A percentile compares a stretch with the other conserved stretches of the same genome.
Evolutionary conservation across 1,139 yeast genomes (phyloP).

Genomic region (Geotrichum siamense): DNA sequence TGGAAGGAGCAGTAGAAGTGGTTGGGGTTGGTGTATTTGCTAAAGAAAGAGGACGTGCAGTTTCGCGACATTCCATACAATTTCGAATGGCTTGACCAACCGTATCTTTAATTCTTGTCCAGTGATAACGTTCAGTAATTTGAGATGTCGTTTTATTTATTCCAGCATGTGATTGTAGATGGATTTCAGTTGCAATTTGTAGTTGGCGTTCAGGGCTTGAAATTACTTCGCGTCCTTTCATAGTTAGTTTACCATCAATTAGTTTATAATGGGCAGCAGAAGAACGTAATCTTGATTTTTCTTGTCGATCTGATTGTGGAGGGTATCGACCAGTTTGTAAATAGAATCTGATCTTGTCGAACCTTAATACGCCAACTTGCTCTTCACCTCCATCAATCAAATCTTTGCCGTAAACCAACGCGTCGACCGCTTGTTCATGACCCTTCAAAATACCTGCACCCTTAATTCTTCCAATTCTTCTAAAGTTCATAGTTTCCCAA

Average conservation of each 20-base stretch:
- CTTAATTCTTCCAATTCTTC: conserved; percentile 60
- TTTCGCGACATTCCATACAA: conserved; percentile 65
- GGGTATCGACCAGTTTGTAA: conserved; percentile 85
- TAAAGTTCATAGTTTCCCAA: conserved; percentile 74
- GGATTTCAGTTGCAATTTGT: conserved; percentile 66
- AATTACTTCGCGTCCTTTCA: conserved; percentile 77
- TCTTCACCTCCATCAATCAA: conserved; percentile 24
- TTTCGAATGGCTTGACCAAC: conserved; percentile 72
- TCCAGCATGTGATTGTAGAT: conserved; percentile 71
- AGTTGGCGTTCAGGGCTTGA: conserved; percentile 67
- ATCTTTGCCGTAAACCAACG: conserved; percentile 53
- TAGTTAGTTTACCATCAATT: conserved; percentile 61
- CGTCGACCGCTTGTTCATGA: conserved; percentile 53
- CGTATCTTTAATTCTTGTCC: conserved; percentile 87
- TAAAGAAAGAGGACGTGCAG: conserved; percentile 27
- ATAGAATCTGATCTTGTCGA: conserved; percentile 72
- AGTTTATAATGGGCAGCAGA: conserved; percentile 73
- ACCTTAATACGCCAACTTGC: conserved; percentile 53
- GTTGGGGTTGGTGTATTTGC: conserved; percentile 15
- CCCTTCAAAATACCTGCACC: conserved; percentile 64
- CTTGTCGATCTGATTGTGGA: conserved; percentile 69
- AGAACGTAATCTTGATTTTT: conserved; percentile 75
- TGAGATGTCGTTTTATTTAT: conserved; percentile 78
- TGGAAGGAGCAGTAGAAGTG: not conserved
- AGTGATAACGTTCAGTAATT: conserved; percentile 75